Percentiles rank a stretch among this genome's conserved stretches.
These are phyloP conservation scores for Eimeria necatrix DNA, from an alignment of 169 alveolate species.

Conservation along the genomic window DNA sequence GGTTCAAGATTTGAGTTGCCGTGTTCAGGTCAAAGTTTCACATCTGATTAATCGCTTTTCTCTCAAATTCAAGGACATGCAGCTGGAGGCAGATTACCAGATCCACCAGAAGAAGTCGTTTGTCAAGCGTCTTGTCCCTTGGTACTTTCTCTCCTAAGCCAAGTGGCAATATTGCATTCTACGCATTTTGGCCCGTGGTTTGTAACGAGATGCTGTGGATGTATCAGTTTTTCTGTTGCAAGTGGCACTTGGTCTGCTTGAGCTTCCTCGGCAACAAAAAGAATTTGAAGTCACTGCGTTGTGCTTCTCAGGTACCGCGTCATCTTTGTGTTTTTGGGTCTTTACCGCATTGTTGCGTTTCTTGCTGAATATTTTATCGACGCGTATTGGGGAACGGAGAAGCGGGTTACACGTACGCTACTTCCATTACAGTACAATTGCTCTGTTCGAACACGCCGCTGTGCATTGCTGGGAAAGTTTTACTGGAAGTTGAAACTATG, in stretches of 20 bases:
- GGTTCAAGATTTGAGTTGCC: background rate
- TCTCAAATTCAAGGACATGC: constrained; percentile 77
- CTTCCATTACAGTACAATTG: background rate
- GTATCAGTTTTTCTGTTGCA: background rate
- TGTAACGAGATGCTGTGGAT: background rate
- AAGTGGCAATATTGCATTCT: background rate
- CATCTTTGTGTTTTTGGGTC: constrained; percentile 68
- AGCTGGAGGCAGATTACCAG: constrained; percentile 76
- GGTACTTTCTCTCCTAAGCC: background rate
- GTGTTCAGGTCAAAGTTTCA: constrained; percentile 67
- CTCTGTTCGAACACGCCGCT: background rate
- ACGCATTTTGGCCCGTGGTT: background rate
- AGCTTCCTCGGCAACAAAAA: background rate
- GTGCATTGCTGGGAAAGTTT: background rate
- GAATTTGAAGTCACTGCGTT: background rate
- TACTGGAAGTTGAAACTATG: too few species aligned
- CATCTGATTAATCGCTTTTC: constrained; percentile 74
- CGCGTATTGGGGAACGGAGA: constrained; percentile 40
- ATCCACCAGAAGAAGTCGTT: constrained; percentile 77
- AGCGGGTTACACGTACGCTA: background rate
- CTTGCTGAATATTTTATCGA: constrained; percentile 76
- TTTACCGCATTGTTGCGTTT: constrained; percentile 62
- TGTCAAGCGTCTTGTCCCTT: constrained; percentile 74
- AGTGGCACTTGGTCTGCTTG: background rate
- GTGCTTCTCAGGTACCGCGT: constrained; percentile 70